Evolutionary conservation across 306 rosid species (phyloP).

Genomic region (Senna tora): DNA sequence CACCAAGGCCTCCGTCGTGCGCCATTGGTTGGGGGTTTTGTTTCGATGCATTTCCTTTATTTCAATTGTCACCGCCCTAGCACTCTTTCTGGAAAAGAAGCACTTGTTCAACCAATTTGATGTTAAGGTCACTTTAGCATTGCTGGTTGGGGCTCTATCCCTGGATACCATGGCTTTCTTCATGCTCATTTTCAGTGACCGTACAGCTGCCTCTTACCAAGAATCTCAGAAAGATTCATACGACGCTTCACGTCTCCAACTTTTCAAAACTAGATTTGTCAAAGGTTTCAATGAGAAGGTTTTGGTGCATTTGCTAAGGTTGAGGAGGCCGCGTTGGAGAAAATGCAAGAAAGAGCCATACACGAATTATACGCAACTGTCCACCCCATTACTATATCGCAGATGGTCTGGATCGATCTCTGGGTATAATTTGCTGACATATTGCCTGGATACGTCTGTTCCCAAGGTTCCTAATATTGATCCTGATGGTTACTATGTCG

Average conservation of each 20-base stretch:
- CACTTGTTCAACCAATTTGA: not conserved
- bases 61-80: accelerated
- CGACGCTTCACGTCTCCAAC: not conserved
- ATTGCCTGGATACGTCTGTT: not conserved
- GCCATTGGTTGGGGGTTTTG: no score
- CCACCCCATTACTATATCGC: not conserved
- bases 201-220: not conserved
- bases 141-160: not conserved
- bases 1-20: not conserved
- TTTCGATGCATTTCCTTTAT: not conserved
- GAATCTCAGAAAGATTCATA: not conserved
- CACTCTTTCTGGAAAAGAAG: not conserved
- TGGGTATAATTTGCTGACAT: not conserved
- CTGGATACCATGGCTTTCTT: not conserved
- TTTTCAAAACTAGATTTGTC: not conserved
- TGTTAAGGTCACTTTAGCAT: not conserved
- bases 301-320: no score
- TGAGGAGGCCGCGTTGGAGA: not conserved
- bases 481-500: no score
- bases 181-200: not conserved
- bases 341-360: not conserved
- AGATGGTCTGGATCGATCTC: not conserved
- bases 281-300: no score
- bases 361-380: not conserved
- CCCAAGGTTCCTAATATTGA: no score